phyloP scores from a whole-genome alignment of 208 protist species.

The Trichomonas vaginalis region DNA sequence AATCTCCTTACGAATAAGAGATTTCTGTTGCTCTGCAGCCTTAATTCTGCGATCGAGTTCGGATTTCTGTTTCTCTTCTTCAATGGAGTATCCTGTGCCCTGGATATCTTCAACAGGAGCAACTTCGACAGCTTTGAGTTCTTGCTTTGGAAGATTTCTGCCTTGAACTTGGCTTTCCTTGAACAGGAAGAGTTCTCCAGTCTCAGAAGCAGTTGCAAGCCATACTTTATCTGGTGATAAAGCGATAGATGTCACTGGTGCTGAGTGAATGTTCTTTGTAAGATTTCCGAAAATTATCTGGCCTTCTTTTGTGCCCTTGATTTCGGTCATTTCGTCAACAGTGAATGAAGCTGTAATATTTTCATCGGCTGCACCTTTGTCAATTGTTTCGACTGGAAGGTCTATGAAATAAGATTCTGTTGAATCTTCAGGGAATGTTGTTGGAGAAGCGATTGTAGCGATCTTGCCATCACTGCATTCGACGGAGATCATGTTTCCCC shows the following conservation, averaged over 20 bases:
- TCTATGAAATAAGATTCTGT: neutral
- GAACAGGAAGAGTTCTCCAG: constrained; percentile 15
- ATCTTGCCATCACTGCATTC: neutral
- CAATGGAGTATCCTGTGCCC: constrained; percentile 45
- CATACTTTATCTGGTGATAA: neutral
- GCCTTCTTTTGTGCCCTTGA: neutral
- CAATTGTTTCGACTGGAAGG: neutral
- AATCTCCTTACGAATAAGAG: constrained; percentile 33
- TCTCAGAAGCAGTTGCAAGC: neutral
- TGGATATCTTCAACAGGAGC: constrained; percentile 25
- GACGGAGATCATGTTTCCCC: neutral
- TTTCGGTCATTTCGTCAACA: neutral
- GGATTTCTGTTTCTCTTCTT: constrained; percentile 70
- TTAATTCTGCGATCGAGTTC: constrained; percentile 51
- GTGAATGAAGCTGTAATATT: neutral
- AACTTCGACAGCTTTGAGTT: neutral
- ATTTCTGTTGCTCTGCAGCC: constrained; percentile 54
- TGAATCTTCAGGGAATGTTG: neutral
- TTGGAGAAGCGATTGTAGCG: neutral
- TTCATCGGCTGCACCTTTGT: neutral
- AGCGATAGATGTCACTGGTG: neutral
- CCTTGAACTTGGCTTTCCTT: neutral
- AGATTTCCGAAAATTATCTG: neutral
- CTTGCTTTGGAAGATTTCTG: neutral
- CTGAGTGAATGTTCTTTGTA: neutral